These are phyloP conservation scores for Crithidia fasciculata DNA, from an alignment of 208 protist species.

Conservation along the genomic window DNA sequence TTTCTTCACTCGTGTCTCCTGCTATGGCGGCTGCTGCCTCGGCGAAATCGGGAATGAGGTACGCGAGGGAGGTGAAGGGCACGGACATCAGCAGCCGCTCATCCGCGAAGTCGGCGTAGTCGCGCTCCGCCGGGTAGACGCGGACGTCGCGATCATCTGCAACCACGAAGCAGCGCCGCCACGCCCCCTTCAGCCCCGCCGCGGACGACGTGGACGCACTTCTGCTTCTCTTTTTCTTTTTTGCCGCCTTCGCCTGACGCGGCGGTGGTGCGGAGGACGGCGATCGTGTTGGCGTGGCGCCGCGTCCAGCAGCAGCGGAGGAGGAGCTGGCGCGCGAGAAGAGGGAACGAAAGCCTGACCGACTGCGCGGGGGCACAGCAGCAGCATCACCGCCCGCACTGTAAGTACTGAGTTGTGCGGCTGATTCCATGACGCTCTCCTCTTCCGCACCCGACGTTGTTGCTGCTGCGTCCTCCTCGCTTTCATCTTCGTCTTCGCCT, in stretches of 20 bases:
- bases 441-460: no score
- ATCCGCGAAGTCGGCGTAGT: constrained; percentile 44
- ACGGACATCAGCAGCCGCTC: constrained; percentile 39
- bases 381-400: neutral
- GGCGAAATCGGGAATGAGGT: constrained; percentile 49
- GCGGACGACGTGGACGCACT: neutral
- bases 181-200: constrained; percentile 15
- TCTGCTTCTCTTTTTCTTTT: neutral
- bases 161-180: constrained; percentile 47
- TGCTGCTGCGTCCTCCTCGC: neutral
- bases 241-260: neutral
- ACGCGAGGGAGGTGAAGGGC: constrained; percentile 48
- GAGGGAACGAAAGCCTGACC: constrained; percentile 1
- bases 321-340: constrained; percentile 5
- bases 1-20: neutral
- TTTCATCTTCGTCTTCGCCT: neutral
- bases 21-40: neutral
- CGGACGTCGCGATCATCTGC: constrained; percentile 48
- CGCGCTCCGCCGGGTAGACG: constrained; percentile 39
- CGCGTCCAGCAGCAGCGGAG: neutral
- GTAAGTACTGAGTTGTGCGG: no score
- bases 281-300: neutral
- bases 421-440: no score
- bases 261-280: neutral
- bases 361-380: neutral